Evolutionary conservation across 106 monocot species (phyloP), one percentile per base, ranked within the genome.

Genomic region (Amphibolis antarctica): DNA sequence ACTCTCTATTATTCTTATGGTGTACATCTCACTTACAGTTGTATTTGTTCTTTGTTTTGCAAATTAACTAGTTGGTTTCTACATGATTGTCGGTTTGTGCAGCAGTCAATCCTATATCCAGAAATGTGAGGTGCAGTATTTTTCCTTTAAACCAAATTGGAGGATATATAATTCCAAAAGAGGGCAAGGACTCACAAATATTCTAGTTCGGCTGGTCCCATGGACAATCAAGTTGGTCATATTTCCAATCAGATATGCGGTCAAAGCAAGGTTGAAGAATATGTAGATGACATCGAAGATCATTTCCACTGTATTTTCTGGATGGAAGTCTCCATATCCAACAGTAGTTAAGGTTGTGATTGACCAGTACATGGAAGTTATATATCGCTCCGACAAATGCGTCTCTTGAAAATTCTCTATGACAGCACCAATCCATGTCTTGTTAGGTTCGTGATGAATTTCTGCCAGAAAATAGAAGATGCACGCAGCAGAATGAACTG

Each of bases 221-320:
- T 71, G 70, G 36, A 71, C 70, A 62, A 71, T 61, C 62, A 71
- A 53, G 27, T 71, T 71, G 9, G 70, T 71, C 70, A 71, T 71
- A 23, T 71, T 71, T 27, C 70, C 70, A 44, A 71, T 71, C 52
- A 71, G 42, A 53, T 71, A 71, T 24, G 70, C 48, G 15, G 70
- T 62, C 42, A 71, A 53, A 1, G 62, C 61, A 18, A 71, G 70
- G 62, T 71, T 71, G 61, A 71, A 71, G 24, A 71, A 50, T 62
- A 71, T 71, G 42, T 71, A 62, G 26, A 71, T n/a, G 23, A 62
- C 52, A 51, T 53, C 62, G 25, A 71, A 71, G 18, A 62, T 27
- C 70, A 71, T 71, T 43, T 71, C 61, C 5, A 51, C 52, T 12
- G 53, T 53, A 44, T 71, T 71, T 42, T 28, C 36, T 28, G 70